Base-by-base conservation (phyloP, 2,329 filamentous ascomycete genomes). In the Nigrospora oryzae region DNA sequence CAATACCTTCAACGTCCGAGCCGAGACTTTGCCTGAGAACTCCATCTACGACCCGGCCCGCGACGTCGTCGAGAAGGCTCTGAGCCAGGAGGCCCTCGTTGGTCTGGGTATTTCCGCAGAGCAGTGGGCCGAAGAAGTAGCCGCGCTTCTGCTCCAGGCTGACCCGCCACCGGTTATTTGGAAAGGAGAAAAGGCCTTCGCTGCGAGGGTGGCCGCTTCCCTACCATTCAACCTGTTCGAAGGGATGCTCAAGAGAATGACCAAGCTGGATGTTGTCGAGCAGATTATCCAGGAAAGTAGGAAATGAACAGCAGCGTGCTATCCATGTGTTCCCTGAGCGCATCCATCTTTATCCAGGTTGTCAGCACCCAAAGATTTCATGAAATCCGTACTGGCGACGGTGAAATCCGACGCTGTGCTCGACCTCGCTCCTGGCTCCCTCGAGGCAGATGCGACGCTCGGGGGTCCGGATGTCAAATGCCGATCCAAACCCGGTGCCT, bases 21-120 rank as follows among this genome's bases (percentile, higher is more conserved):
- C 16, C 11, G n/a, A 23, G 2, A 36, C 35, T 12, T 16, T 42
- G 17, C 40, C 40, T 5, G 4, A 15, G 10, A 14, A 12, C n/a
- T 42, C 40, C 40, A 31, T 42, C 40, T 42, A 42, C 11, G 40
- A 17, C 6, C 40, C 40, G 6, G 40, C 40, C 14, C 40, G 40
- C 33, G 16, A n/a, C 40, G 33, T 42, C 19, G 33, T 42, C 4
- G 40, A 36, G 23, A 7, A 42, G 17, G 28, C 28, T 23, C 13
- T 42, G 33, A 42, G 33, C 32, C 32, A 42, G 10, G 32, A 36
- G 17, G 33, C 6, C 6, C 17, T 36, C 14, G 19, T 23, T 3
- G 19, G 16, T 12, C 11, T n/a, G 6, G 40, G 40, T 10, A 42
- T 42, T 15, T 11, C 40, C 16, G 13, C 40, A 6, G 40, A 42